Conservation (phyloP, 2,329 filamentous ascomycete species). For the Hirsutella rhossiliensis region DNA sequence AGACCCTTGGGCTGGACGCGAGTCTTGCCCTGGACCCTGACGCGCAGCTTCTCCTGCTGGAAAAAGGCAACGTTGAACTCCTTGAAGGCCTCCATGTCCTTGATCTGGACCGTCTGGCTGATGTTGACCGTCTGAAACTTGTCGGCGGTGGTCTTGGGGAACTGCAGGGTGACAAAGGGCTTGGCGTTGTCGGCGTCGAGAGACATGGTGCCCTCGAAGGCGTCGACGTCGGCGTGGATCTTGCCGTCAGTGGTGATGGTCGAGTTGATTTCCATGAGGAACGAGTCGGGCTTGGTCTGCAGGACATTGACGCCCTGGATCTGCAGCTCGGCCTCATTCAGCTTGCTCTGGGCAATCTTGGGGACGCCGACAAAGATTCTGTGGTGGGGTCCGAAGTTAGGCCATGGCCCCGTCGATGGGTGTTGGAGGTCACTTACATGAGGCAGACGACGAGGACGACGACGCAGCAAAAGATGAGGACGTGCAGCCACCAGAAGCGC, state of each 20-base stretch:
- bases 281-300: slow-evolving; percentile 29
- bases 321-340: slow-evolving; percentile 39
- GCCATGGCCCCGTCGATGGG: not conserved
- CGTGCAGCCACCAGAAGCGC: slow-evolving; percentile 50
- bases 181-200: slow-evolving; percentile 34
- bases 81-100: slow-evolving; percentile 35
- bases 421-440: slow-evolving; percentile 34
- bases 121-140: slow-evolving; percentile 39
- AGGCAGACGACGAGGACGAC: slow-evolving; percentile 43
- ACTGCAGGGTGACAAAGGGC: slow-evolving; percentile 37
- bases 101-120: slow-evolving; percentile 33
- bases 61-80: slow-evolving; percentile 44
- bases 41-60: slow-evolving; percentile 33
- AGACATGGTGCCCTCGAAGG: slow-evolving; percentile 42
- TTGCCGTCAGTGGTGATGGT: slow-evolving; percentile 39
- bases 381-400: not conserved
- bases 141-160: slow-evolving; percentile 38
- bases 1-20: slow-evolving; percentile 38
- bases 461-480: slow-evolving; percentile 36
- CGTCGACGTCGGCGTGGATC: slow-evolving; percentile 37
- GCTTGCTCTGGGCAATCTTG: slow-evolving; percentile 42
- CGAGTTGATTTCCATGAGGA: slow-evolving; percentile 43
- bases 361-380: slow-evolving; percentile 46
- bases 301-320: slow-evolving; percentile 39
- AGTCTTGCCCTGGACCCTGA: slow-evolving; percentile 41